phyloP scores from a whole-genome alignment of 2,329 filamentous ascomycete species.

The Bertia moriformis region DNA sequence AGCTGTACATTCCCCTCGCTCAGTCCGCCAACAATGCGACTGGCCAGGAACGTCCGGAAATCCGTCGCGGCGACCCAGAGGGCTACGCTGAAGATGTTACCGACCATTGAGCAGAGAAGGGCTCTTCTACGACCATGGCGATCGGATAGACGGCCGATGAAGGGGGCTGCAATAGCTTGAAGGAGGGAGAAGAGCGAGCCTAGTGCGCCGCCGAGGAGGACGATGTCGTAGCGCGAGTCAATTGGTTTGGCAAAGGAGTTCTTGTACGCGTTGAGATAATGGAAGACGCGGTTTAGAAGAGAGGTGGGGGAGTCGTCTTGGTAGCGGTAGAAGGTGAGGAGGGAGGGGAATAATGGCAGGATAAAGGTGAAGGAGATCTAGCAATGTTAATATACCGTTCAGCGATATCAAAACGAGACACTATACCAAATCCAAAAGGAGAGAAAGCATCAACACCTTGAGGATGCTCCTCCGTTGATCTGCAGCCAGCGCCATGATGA shows the following conservation, averaged over 20 bases:
- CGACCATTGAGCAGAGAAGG: constrained; percentile 50
- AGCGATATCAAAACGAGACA: no score
- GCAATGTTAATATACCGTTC: neutral
- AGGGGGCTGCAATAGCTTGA: constrained; percentile 50
- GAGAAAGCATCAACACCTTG: constrained; percentile 46
- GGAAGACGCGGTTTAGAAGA: constrained; percentile 42
- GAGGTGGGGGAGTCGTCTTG: constrained; percentile 22
- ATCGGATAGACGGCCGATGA: constrained; percentile 51
- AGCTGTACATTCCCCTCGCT: constrained; percentile 59
- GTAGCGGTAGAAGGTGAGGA: constrained; percentile 45
- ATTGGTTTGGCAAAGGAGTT: constrained; percentile 52
- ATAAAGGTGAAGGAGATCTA: constrained; percentile 63
- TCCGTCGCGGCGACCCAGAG: constrained; percentile 57
- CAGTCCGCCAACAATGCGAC: constrained; percentile 47
- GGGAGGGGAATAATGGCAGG: constrained; percentile 51
- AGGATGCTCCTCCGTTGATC: constrained; percentile 38
- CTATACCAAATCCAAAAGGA: constrained; percentile 52
- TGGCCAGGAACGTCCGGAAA: constrained; percentile 54
- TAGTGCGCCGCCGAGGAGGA: constrained; percentile 53
- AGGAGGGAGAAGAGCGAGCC: constrained; percentile 56
- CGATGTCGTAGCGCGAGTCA: constrained; percentile 55
- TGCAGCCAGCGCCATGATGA: neutral
- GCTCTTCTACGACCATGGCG: constrained; percentile 43
- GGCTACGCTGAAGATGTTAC: constrained; percentile 51
- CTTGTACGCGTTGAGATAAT: constrained; percentile 54